Evolutionary conservation across 1,284 basidiomycete genomes (phyloP), one percentile per base, ranked within the genome.

Genomic region (Ceratobasidium sp.): DNA sequence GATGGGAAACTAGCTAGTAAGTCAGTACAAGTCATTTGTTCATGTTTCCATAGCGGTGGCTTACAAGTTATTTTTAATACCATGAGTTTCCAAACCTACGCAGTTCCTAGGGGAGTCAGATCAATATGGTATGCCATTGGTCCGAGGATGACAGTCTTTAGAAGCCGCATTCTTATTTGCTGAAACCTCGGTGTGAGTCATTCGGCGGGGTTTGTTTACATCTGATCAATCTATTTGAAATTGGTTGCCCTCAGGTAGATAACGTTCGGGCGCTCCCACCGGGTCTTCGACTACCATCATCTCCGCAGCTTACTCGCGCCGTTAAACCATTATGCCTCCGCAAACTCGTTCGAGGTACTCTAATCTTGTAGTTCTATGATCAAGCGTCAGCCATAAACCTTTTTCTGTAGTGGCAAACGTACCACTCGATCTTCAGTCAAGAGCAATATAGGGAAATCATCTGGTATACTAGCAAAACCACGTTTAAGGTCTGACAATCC

Each of bases 351-450:
- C 63, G 23, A 66, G 40, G 63, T 42, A 64, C 7, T 20, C 44
- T 10, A 6, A 18, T 61, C 2, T 5, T 44, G 5, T 12, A 12
- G 18, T n/a, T 12, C 15, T n/a, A 23, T 20, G 12, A 42, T 13
- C n/a, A 20, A 15, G 6, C 42, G 33, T 40, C 23, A 44, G 3
- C 18, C 15, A 39, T 23, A 20, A 44, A 15, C 33, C 20, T 44
- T 42, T 10, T 3, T 42, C 39, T 4, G n/a, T 66, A 66, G 63
- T 6, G 18, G 15, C 13, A 40, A 66, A 42, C 63, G 63, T 5
- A 49, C 64, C n/a, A 66, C 64, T 23, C 20, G 44, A 49, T 66
- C 64, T 28, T 46, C 64, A 26, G 44, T 10, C 40, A 66, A 66
- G 23, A 40, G 28, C n/a, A 68, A 55, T 15, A 15, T 44, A 9